These are phyloP conservation scores for Thermomucor indicae-seudaticae DNA, from an alignment of 371 early-diverging fungal genomes.

Conservation along the genomic window DNA sequence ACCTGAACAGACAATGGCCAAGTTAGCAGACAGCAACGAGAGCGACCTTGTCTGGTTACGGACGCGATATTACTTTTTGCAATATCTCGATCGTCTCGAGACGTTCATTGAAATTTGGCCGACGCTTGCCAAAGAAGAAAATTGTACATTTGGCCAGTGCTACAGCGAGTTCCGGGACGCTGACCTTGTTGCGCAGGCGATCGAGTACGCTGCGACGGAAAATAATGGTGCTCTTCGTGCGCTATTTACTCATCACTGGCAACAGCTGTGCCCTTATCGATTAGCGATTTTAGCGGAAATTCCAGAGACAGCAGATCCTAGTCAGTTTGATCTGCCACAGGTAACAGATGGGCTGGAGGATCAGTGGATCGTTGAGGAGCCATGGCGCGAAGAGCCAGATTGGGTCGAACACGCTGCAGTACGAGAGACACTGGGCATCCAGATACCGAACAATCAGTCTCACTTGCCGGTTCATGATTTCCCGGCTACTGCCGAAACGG, in stretches of 20 bases:
- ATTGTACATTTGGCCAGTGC: conserved; percentile 16
- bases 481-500: conserved; percentile 36
- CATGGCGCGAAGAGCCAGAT: conserved; percentile 26
- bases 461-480: conserved; percentile 14
- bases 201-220: conserved; percentile 56
- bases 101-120: conserved; percentile 58
- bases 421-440: conserved; percentile 14
- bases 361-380: conserved; percentile 23
- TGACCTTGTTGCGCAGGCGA: conserved; percentile 58
- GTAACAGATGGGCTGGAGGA: conserved; percentile 30
- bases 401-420: conserved; percentile 24
- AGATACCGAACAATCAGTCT: no score
- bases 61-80: conserved; percentile 51
- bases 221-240: conserved; percentile 55
- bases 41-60: conserved; percentile 25
- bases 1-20: no score
- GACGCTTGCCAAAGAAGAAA: conserved; percentile 2
- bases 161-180: conserved; percentile 64
- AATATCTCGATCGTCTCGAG: conserved; percentile 64
- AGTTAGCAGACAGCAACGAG: conserved; percentile 19
- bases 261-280: conserved; percentile 55
- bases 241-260: conserved; percentile 61
- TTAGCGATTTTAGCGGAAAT: conserved; percentile 60
- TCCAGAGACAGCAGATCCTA: conserved; percentile 57
- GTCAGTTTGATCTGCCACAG: conserved; percentile 40